Evolutionary conservation across 2,329 filamentous ascomycete genomes (phyloP).

Genomic region (Phialophora chinensis): DNA sequence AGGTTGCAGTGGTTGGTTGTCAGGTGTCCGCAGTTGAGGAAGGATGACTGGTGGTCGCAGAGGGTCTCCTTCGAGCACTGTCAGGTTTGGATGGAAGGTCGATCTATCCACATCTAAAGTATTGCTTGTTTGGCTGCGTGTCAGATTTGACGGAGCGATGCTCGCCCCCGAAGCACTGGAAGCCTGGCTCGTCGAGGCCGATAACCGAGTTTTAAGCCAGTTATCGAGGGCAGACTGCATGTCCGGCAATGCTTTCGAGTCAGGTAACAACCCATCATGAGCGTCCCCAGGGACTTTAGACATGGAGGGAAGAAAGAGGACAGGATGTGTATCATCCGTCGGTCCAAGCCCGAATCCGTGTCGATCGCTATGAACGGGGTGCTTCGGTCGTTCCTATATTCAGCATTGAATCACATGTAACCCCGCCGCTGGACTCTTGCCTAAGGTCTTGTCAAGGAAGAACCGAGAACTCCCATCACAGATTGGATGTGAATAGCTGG

Average conservation of each 20-base stretch:
- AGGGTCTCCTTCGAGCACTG: not conserved
- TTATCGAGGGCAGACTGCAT: not conserved
- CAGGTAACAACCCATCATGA: not conserved
- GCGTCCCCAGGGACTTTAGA: not conserved
- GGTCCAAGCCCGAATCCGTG: not conserved
- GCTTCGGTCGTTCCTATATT: not conserved
- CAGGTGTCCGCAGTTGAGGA: not conserved
- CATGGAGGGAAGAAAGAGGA: not conserved
- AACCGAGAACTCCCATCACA: not conserved
- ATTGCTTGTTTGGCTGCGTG: not conserved
- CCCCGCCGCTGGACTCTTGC: not conserved
- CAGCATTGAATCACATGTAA: not conserved
- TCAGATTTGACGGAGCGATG: not conserved
- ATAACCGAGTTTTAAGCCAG: not conserved
- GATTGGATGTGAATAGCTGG: not conserved
- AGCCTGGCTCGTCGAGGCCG: too few species aligned
- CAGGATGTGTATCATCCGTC: not conserved
- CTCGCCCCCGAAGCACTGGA: not conserved
- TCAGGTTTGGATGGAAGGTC: not conserved
- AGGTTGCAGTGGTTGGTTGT: not conserved
- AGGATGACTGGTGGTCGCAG: not conserved
- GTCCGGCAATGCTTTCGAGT: not conserved
- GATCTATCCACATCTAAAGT: not conserved
- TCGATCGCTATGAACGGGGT: not conserved
- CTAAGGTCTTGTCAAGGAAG: not conserved